A percentile compares a stretch with the other conserved stretches of the same genome.
These are phyloP conservation scores for Gossypium lobatum DNA, from an alignment of 441 rosid species.

Conservation along the genomic window DNA sequence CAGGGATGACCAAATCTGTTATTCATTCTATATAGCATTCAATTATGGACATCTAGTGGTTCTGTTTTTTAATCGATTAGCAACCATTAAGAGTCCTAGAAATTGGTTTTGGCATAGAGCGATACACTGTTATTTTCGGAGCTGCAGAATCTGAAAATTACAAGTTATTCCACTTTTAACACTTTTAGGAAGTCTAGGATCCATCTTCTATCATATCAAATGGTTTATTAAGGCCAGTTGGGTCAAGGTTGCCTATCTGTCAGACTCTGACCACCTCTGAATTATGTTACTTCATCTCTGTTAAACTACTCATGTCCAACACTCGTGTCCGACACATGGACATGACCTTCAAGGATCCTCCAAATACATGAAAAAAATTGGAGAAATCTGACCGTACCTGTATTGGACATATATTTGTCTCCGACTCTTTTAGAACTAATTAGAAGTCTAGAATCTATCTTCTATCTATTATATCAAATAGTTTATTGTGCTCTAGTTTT, in stretches of 20 bases:
- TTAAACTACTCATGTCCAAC: not conserved
- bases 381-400: not conserved
- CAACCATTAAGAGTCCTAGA: not conserved
- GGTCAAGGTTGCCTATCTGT: not conserved
- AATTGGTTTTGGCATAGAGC: not conserved
- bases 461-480: not conserved
- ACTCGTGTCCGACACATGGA: not conserved
- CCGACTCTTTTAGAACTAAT: not conserved
- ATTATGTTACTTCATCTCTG: not conserved
- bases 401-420: not conserved
- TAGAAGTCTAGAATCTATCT: not conserved
- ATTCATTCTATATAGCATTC: not conserved
- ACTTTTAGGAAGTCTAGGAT: not conserved
- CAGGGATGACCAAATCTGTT: not conserved
- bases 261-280: not conserved
- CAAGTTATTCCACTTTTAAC: not conserved
- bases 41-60: constrained; percentile 1
- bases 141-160: not conserved
- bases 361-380: not conserved
- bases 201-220: not conserved
- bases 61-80: not conserved
- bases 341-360: not conserved
- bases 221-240: not conserved
- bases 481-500: not conserved
- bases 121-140: not conserved